Base-by-base conservation (phyloP, 108 stramenopile genomes). In the Nitzschia inconspicua region DNA sequence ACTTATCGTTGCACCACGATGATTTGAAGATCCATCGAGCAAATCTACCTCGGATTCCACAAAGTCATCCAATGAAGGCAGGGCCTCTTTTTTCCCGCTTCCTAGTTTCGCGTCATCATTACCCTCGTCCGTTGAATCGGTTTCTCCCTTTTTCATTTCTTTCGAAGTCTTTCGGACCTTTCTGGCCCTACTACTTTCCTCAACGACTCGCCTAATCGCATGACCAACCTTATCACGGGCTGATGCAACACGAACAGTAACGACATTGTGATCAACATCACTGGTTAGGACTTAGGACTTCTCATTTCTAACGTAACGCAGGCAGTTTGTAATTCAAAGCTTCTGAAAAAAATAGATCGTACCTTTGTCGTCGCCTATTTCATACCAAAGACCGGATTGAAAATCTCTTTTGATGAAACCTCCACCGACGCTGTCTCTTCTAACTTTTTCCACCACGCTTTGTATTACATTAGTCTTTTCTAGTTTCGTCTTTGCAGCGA, bases 331-430 rank as follows among this genome's bases (percentile, higher is more conserved):
- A 22, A 54, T 14, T 14, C 53, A 10, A 8, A 54, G 9, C 4
- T 16, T 23, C 52, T 64, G 53, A 4, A 54, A 29, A 16, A 37
- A 13, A 16, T 36, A n/a, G n/a, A n/a, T n/a, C n/a, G n/a, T n/a
- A n/a, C n/a, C n/a, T 56, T 49, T 66, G 31, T 66, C 54, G 22
- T 75, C 66, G 4, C 73, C 73, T 3, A 75, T 61, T 63, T 75
- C 73, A 44, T 48, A 68, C 66, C 61, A 66, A n/a, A 65, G 25
- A 3, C 73, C 67, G 2, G 60, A 57, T 11, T 48, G 30, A 3
- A 24, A 26, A 41, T 68, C 66, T 42, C 53, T 49, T 39, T 68
- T 75, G 53, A 75, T 44, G 31, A 75, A 75, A 9, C 73, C 61
- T 22, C 72, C 72, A 3, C 30, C n/a, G 2, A 44, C 35, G 43